Base-by-base conservation (phyloP, 2,329 filamentous ascomycete genomes). In the Pestalotiopsis sp. region DNA sequence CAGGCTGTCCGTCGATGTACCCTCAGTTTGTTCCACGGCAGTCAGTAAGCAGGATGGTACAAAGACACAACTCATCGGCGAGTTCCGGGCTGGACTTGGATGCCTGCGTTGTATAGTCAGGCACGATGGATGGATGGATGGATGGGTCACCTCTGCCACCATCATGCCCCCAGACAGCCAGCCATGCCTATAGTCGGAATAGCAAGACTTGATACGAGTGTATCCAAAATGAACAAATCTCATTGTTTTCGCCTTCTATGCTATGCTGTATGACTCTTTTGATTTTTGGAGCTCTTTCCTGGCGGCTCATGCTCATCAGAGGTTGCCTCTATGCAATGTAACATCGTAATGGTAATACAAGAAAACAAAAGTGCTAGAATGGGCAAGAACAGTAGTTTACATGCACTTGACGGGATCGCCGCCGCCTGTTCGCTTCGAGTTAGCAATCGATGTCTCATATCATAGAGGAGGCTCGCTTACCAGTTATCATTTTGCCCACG, bases 401-500 rank as follows among this genome's bases (percentile, higher is more conserved):
- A 77, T 72, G 68, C 77, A 78, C 67, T 77, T 75, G 27, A 72
- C 73, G 17, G 75, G 71, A 39, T 76, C 75, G 62, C 75, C 73
- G 67, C 72, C 76, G 31, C 76, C 77, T 77, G 36, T 39, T 20
- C 23, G 17, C 45, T n/a, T 17, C 45, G 6, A 52, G 17, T 52
- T 27, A 45, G 25, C 31, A 66, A 25, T 14, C 52, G 20, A 59
- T 12, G 6, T 14, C 12, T 13, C 27, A 36, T 36, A 23, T 11
- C 9, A 7, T 3, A 27, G 12, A n/a, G 17, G 25, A 9, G 7
- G 7, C 31, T 36, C 25, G 80, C 82, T 73, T 70, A 86, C 85
- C 84, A 69, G 78, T 79, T 6, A 87, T 79, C 75, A 95, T 90
- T 82, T 95, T 94, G 14, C 83, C 82, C 67, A 92, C 82, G 1